Conservation (phyloP, 1,139 yeast genomes). For the Geotrichum armillariae region DNA sequence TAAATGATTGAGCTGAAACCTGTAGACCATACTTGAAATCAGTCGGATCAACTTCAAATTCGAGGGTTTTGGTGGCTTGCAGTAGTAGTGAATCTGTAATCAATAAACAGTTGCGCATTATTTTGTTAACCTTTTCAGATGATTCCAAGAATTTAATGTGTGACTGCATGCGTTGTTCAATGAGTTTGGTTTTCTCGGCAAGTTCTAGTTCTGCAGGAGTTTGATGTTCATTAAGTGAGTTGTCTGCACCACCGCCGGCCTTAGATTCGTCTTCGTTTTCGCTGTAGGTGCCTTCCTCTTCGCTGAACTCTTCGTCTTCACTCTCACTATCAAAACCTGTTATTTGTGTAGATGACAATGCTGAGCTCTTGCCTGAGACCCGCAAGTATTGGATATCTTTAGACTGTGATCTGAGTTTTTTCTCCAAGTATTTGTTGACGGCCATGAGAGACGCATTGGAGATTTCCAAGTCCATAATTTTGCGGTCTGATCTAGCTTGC, state of each 20-base stretch:
- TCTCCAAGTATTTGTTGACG: slow-evolving; percentile 34
- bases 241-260: neutral
- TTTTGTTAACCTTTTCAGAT: slow-evolving; percentile 27
- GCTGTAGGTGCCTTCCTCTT: neutral
- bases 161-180: slow-evolving; percentile 27
- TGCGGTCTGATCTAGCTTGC: slow-evolving; percentile 32
- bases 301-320: slow-evolving; percentile 19
- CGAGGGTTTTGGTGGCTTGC: slow-evolving; percentile 28
- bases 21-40: slow-evolving; percentile 24
- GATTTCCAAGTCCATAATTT: slow-evolving; percentile 35
- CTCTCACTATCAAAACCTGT: slow-evolving; percentile 13
- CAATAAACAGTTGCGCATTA: slow-evolving; percentile 29
- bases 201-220: slow-evolving; percentile 17
- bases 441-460: slow-evolving; percentile 34
- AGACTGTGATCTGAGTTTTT: slow-evolving; percentile 27
- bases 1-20: slow-evolving; percentile 17
- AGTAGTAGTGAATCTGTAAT: slow-evolving; percentile 28
- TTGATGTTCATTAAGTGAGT: neutral
- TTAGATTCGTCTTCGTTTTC: slow-evolving; percentile 11
- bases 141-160: slow-evolving; percentile 31
- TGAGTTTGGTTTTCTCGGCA: slow-evolving; percentile 25
- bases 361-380: neutral
- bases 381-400: slow-evolving; percentile 26
- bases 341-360: neutral
- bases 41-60: slow-evolving; percentile 27